A percentile compares a stretch with the other conserved stretches of the same genome.
Conservation (phyloP, 768 basidiomycete genomes). For the Crucibulum laeve region DNA sequence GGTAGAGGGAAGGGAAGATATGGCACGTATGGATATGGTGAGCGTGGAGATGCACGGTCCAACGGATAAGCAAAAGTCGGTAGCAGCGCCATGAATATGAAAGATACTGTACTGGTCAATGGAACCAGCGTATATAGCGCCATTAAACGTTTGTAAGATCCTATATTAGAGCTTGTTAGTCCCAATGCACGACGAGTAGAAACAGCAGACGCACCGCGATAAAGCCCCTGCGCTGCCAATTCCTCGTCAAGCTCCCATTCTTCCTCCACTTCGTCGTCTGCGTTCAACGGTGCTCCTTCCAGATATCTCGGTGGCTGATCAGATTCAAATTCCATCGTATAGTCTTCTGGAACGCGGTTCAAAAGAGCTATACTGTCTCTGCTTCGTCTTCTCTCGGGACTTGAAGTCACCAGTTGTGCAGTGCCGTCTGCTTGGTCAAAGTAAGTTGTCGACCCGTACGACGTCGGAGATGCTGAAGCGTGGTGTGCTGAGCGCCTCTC, state of each 20-base stretch:
- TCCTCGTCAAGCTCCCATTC: slow-evolving; percentile 34
- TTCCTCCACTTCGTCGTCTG: slow-evolving; percentile 8
- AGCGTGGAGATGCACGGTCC: slow-evolving; percentile 14
- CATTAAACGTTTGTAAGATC: slow-evolving; percentile 56
- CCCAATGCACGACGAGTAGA: neutral
- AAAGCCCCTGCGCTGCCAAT: slow-evolving; percentile 45
- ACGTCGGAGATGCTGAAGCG: neutral
- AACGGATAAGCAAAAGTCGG: slow-evolving; percentile 46
- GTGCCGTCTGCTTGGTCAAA: neutral
- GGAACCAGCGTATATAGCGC: slow-evolving; percentile 61
- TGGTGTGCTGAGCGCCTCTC: no score
- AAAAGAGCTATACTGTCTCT: slow-evolving; percentile 17
- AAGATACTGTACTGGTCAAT: slow-evolving; percentile 42
- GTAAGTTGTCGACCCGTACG: neutral
- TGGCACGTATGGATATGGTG: slow-evolving; percentile 35
- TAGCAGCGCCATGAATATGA: slow-evolving; percentile 44
- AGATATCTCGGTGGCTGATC: neutral
- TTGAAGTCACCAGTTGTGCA: neutral
- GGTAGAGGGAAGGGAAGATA: slow-evolving; percentile 61
- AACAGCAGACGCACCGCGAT: slow-evolving; percentile 33
- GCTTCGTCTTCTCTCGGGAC: slow-evolving; percentile 5
- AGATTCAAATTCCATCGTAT: slow-evolving; percentile 11
- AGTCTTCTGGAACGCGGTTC: slow-evolving; percentile 34
- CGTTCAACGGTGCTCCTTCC: neutral
- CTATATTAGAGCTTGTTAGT: slow-evolving; percentile 28